Evolutionary conservation across 2,329 filamentous ascomycete genomes (phyloP), one percentile per base, ranked within the genome.

Genomic region (Ophiostoma populinum): DNA sequence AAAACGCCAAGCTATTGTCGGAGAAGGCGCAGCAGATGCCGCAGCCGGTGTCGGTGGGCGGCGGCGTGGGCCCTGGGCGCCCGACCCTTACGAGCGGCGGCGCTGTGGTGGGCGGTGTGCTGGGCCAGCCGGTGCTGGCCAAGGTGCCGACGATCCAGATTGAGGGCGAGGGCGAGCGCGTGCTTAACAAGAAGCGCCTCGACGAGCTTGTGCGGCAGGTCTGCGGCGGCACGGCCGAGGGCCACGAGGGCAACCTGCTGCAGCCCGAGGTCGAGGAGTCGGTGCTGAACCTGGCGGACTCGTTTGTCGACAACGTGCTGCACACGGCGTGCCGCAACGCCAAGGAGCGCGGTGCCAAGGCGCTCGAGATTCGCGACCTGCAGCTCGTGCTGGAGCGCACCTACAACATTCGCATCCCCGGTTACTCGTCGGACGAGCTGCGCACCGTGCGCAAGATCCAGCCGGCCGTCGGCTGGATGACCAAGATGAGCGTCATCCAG

Each of bases 181-280:
- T 98, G 1, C 63, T 98, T n/a, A 92, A 80, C 59, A 94, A 94
- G 70, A 92, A 92, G 61, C 95, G 93, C 59, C 67, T 98, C 26
- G 86, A 98, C 50, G 87, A 94, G 52, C 67, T 98, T 24, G 86
- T 95, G 7, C 74, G 86, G 34, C 87, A 95, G 56, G 85, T 95
- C 40, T 92, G 83, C 24, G 86, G 86, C 36, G 79, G 78, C 8
- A 75, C 73, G 18, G 69, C 72, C 1, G 77, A 81, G 42, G 64
- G 70, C n/a, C 67, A 72, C 32, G 78, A 81, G 43, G 75, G 74
- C 41, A 82, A 87, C 51, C 70, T 76, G 24, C 60, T 95, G 44
- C 82, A 82, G 19, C 82, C 90, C 1, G 90, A 95, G 46, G 87
- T 93, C 33, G 90, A 98, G 69, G 87, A 95, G 82, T 82, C 80